Percentiles rank a stretch among this genome's conserved stretches.
phyloP scores from a whole-genome alignment of 768 basidiomycete genomes.

The Leccinellum rugosiceps region DNA sequence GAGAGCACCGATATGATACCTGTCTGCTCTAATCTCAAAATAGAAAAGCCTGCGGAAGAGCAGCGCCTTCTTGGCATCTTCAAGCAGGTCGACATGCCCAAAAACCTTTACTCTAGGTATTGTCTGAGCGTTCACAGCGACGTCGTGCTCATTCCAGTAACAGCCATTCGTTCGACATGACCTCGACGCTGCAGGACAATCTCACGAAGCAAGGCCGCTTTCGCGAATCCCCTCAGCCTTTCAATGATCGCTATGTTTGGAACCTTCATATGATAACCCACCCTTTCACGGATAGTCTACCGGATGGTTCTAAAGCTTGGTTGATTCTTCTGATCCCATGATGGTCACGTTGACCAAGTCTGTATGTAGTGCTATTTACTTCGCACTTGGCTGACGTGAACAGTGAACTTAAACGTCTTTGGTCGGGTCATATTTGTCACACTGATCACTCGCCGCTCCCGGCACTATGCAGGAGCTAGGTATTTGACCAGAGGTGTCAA shows the following conservation, averaged over 20 bases:
- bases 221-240: conserved; percentile 50
- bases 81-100: conserved; percentile 96
- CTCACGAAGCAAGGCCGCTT: conserved; percentile 58
- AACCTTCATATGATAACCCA: conserved; percentile 82
- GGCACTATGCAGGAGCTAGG: conserved; percentile 93
- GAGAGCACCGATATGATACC: conserved; percentile 86
- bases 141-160: not conserved
- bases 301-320: conserved; percentile 68
- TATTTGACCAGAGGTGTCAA: conserved; percentile 95
- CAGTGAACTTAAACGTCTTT: conserved; percentile 77
- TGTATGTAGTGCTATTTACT: conserved; percentile 51
- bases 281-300: conserved; percentile 50
- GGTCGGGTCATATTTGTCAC: conserved; percentile 90
- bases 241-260: conserved; percentile 92
- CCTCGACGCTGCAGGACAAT: conserved; percentile 93
- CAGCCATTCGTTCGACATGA: conserved; percentile 95
- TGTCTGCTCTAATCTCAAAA: conserved; percentile 72
- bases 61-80: conserved; percentile 86
- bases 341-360: conserved; percentile 97
- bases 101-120: conserved; percentile 98
- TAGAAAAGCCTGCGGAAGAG: conserved; percentile 87
- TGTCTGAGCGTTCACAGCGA: not conserved
- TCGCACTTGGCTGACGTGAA: not conserved
- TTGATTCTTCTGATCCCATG: conserved; percentile 85
- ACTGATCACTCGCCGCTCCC: conserved; percentile 89